Evolutionary conservation across 2,329 filamentous ascomycete species (phyloP).

Genomic region (Setomelanomma holmii): DNA sequence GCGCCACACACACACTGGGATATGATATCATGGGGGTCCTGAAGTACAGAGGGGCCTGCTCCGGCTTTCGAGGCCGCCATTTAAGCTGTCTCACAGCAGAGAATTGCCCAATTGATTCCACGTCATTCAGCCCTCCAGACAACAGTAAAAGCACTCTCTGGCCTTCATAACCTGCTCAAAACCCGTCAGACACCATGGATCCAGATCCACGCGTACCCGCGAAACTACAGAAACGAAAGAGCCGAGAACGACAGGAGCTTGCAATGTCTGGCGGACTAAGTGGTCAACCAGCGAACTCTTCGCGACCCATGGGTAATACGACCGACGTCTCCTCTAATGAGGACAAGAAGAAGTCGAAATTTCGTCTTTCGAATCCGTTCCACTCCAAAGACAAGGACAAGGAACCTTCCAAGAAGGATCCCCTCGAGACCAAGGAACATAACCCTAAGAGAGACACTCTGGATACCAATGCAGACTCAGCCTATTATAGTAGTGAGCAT

Average conservation of each 20-base stretch:
- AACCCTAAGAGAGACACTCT: conserved; percentile 16
- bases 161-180: not conserved
- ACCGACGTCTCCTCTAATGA: conserved; percentile 28
- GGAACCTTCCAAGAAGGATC: conserved; percentile 14
- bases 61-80: not conserved
- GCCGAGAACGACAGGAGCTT: conserved; percentile 38
- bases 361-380: conserved; percentile 46
- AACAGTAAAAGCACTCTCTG: not conserved
- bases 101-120: not conserved
- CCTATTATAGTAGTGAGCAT: conserved; percentile 44
- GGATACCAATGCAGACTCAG: conserved; percentile 37
- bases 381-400: conserved; percentile 44
- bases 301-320: conserved; percentile 22
- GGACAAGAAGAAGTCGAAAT: conserved; percentile 48
- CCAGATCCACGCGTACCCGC: conserved; percentile 29
- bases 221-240: conserved; percentile 44
- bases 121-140: not conserved
- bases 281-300: conserved; percentile 25
- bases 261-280: conserved; percentile 28
- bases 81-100: not conserved
- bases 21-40: conserved; percentile 33
- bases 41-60: conserved; percentile 2
- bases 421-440: conserved; percentile 12
- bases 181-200: conserved; percentile 19
- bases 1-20: conserved; percentile 29